phyloP scores from a whole-genome alignment of 2,329 filamentous ascomycete species.

The Aspergillus fijiensis region DNA sequence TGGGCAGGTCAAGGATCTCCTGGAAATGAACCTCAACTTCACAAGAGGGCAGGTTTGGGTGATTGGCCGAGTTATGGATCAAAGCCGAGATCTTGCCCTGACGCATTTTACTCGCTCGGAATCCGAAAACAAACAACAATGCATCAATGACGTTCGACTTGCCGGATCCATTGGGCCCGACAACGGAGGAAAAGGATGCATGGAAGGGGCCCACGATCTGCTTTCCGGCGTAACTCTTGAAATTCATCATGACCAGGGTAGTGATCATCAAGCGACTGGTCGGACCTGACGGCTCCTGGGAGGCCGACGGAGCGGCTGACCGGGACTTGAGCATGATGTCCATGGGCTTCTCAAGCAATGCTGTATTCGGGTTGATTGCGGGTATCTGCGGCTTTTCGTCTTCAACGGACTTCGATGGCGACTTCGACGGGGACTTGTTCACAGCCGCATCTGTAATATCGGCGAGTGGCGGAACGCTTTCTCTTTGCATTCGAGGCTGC shows the following conservation, averaged over 20 bases:
- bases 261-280: constrained; percentile 90
- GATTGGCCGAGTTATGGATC: constrained; percentile 92
- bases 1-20: constrained; percentile 85
- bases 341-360: constrained; percentile 82
- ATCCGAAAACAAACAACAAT: constrained; percentile 96
- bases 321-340: constrained; percentile 89
- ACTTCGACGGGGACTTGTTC: constrained; percentile 59
- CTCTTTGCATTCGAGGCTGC: constrained; percentile 36
- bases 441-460: constrained; percentile 70
- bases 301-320: constrained; percentile 61
- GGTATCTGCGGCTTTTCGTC: constrained; percentile 52
- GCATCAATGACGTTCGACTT: constrained; percentile 99
- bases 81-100: constrained; percentile 97
- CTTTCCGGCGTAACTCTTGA: constrained; percentile 96
- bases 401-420: constrained; percentile 44
- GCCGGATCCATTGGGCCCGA: constrained; percentile 95
- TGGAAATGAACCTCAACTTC: constrained; percentile 97
- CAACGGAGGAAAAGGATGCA: constrained; percentile 93
- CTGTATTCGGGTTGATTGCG: constrained; percentile 73
- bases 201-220: constrained; percentile 98
- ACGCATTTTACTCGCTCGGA: constrained; percentile 98
- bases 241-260: constrained; percentile 88
- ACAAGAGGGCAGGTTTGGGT: constrained; percentile 82
- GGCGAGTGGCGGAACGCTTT: constrained; percentile 60
- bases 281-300: constrained; percentile 72